Evolutionary conservation across 441 rosid species (phyloP).

Genomic region (Jatropha multifida): DNA sequence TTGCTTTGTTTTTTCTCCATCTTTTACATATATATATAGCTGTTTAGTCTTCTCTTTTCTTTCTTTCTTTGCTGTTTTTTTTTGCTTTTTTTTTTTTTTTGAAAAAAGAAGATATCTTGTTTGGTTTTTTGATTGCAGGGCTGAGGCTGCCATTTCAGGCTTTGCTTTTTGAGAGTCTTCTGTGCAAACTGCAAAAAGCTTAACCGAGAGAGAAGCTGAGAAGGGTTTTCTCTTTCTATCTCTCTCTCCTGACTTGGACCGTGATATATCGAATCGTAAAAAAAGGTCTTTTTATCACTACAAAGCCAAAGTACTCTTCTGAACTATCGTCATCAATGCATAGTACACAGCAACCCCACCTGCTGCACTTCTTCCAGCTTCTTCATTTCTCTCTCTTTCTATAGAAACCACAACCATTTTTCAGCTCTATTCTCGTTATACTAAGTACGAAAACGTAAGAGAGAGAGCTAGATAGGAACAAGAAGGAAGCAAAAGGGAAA

Average conservation of each 20-base stretch:
- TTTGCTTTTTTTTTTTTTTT: slow-evolving; percentile 1
- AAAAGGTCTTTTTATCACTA: slow-evolving; percentile 39
- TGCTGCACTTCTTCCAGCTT: slow-evolving; percentile 30
- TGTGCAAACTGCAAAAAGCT: slow-evolving; percentile 47
- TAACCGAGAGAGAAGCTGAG: slow-evolving; percentile 38
- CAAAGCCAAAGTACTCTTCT: slow-evolving; percentile 41
- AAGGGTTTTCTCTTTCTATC: slow-evolving; percentile 9
- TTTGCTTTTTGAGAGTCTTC: slow-evolving; percentile 57
- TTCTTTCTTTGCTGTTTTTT: background rate
- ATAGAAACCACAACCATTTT: slow-evolving; percentile 8
- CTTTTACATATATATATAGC: background rate
- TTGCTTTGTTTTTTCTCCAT: slow-evolving; percentile 17
- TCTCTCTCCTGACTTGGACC: slow-evolving; percentile 73
- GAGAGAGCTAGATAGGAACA: background rate
- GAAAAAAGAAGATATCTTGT: background rate
- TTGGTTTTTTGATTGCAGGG: slow-evolving; percentile 45
- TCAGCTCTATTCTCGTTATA: slow-evolving; percentile 4
- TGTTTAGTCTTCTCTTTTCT: background rate
- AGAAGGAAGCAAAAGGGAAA: background rate
- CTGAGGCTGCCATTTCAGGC: slow-evolving; percentile 56
- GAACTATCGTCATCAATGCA: slow-evolving; percentile 79
- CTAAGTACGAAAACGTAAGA: background rate
- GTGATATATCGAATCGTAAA: slow-evolving; percentile 66
- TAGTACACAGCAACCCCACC: slow-evolving; percentile 53
- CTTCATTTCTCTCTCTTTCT: slow-evolving; percentile 33